A percentile compares a stretch with the other conserved stretches of the same genome.
These are phyloP conservation scores for Annona cherimola DNA, from an alignment of 164 flowering plant genomes.

Conservation along the genomic window DNA sequence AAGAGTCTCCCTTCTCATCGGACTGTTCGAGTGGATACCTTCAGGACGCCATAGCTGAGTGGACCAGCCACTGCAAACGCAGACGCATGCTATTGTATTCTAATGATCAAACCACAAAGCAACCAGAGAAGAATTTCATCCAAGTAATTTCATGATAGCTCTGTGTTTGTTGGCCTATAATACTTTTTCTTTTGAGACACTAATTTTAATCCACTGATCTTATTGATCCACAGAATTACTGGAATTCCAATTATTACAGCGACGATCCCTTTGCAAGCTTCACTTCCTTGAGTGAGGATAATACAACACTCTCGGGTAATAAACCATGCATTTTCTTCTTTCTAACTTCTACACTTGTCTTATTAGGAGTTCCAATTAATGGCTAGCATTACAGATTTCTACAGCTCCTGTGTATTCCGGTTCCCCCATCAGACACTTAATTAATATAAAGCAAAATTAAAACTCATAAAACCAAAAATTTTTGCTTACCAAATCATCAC, in stretches of 20 bases:
- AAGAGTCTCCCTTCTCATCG: conserved; percentile 8
- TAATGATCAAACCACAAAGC: not conserved
- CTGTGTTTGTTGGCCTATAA: not conserved
- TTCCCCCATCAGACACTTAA: too few relatives aligned
- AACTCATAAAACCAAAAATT: not conserved
- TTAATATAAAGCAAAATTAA: too few relatives aligned
- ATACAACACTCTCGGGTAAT: conserved; percentile 11
- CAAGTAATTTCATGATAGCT: conserved; percentile 12
- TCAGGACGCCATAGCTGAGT: conserved; percentile 28
- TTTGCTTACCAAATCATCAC: not conserved
- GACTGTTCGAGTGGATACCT: conserved; percentile 27
- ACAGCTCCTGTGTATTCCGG: too few relatives aligned
- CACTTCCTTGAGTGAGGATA: conserved; percentile 1
- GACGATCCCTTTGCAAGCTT: conserved; percentile 10
- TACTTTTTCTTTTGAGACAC: not conserved
- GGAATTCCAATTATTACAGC: conserved; percentile 4
- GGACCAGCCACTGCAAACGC: conserved; percentile 22
- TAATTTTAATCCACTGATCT: not conserved
- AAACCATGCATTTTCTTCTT: not conserved
- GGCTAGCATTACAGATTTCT: too few relatives aligned
- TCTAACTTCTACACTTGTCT: not conserved
- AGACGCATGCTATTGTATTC: conserved; percentile 11
- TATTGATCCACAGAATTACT: conserved; percentile 12
- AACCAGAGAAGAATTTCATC: conserved; percentile 1
- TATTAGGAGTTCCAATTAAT: too few relatives aligned